phyloP scores from a whole-genome alignment of 176 grass and related monocot species.

The Triticum timopheevii region DNA sequence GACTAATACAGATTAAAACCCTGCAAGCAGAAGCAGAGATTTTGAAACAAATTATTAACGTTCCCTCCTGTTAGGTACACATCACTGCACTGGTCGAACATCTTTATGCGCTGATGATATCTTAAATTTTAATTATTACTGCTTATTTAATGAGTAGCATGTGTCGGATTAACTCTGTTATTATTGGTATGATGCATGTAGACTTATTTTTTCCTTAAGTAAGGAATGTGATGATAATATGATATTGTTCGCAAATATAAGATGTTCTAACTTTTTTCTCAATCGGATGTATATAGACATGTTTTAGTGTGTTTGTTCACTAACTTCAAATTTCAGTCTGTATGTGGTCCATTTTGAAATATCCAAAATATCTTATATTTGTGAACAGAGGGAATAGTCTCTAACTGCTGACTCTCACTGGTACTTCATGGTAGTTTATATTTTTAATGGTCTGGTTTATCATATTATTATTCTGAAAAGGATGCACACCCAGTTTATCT shows the following conservation, averaged over 20 bases:
- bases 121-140: background rate
- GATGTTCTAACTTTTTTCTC: too few species aligned
- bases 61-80: background rate
- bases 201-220: background rate
- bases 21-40: background rate
- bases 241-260: background rate
- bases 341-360: too few species aligned
- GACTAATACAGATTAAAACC: conserved; percentile 4
- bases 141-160: background rate
- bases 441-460: background rate
- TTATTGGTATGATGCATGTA: background rate
- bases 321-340: too few species aligned
- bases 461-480: conserved; percentile 5
- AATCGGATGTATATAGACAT: too few species aligned
- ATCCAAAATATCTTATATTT: too few species aligned
- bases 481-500: background rate
- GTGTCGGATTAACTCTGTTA: background rate
- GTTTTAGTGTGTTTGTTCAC: too few species aligned
- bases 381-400: background rate
- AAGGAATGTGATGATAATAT: conserved; percentile 4
- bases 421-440: background rate
- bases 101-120: background rate
- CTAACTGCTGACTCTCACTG: background rate
- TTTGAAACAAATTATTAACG: background rate
- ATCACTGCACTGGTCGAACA: conserved; percentile 8